Percentiles rank a stretch among this genome's conserved stretches.
Evolutionary conservation across 257 asterid genomes (phyloP).

Genomic region (Primulina tabacum): DNA sequence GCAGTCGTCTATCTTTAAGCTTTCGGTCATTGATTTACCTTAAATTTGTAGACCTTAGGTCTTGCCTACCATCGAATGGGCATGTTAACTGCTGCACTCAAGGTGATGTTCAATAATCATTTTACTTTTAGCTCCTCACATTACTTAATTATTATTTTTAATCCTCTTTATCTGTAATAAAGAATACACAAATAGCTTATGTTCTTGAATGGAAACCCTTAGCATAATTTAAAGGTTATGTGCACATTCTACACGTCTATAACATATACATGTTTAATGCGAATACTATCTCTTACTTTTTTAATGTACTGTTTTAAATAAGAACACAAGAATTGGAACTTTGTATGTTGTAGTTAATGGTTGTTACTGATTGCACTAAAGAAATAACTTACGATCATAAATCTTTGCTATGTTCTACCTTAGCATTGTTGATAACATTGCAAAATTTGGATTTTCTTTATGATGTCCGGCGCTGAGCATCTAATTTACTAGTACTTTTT

Average conservation of each 20-base stretch:
- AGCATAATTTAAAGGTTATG: conserved; percentile 1
- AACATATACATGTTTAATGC: too few species aligned
- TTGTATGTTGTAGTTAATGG: background rate
- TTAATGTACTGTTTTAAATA: background rate
- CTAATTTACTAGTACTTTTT: conserved; percentile 25
- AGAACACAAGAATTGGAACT: background rate
- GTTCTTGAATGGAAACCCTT: conserved; percentile 1
- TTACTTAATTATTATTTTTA: conserved; percentile 1
- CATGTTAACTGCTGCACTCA: conserved; percentile 94
- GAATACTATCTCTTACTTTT: background rate
- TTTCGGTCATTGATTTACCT: conserved; percentile 24
- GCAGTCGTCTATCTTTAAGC: conserved; percentile 9
- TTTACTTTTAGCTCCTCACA: background rate
- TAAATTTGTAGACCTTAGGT: conserved; percentile 63
- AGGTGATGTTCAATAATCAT: conserved; percentile 46
- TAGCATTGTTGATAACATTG: background rate
- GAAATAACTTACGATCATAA: background rate
- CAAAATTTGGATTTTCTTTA: conserved; percentile 14
- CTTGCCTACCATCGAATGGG: conserved; percentile 93
- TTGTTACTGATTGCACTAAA: background rate
- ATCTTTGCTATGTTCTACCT: background rate
- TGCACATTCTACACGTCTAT: conserved; percentile 10
- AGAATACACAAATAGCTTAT: background rate
- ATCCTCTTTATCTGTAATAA: conserved; percentile 1
- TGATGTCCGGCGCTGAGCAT: conserved; percentile 8